phyloP scores from a whole-genome alignment of 495 filamentous ascomycete genomes.

The Aspergillus homomorphus region DNA sequence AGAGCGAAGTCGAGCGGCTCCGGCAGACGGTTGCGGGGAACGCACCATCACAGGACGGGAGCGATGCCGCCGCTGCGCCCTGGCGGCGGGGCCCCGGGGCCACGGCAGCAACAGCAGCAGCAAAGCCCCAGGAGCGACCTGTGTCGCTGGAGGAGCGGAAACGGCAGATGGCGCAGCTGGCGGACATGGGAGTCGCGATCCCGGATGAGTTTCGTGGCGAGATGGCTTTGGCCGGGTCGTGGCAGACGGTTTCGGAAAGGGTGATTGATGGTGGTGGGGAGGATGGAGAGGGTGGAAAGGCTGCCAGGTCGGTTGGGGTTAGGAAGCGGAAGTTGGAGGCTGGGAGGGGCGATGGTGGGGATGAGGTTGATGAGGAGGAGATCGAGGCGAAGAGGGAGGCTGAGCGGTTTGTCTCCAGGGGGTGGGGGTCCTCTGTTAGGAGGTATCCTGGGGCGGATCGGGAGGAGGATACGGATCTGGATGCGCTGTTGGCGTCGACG shows the following conservation, averaged over 20 bases:
- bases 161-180: conserved; percentile 80
- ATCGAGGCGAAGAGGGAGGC: conserved; percentile 63
- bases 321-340: conserved; percentile 61
- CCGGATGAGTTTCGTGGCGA: conserved; percentile 75
- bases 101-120: too few species aligned
- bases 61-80: conserved; percentile 21
- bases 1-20: conserved; percentile 80
- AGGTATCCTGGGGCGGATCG: conserved; percentile 52
- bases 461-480: conserved; percentile 59
- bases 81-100: conserved; percentile 22
- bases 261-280: conserved; percentile 29
- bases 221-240: conserved; percentile 88
- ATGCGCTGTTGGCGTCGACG: conserved; percentile 60
- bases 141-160: conserved; percentile 69
- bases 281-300: conserved; percentile 40
- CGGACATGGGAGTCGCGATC: conserved; percentile 79
- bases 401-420: conserved; percentile 60
- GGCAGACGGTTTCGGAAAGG: conserved; percentile 67
- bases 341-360: background rate
- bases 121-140: conserved; percentile 26
- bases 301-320: conserved; percentile 45
- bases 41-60: conserved; percentile 24
- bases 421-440: conserved; percentile 72
- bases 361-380: conserved; percentile 54
- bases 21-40: conserved; percentile 65